phyloP scores from a whole-genome alignment of 2,329 filamentous ascomycete species.

The Cladosporium sphaerospermum region DNA sequence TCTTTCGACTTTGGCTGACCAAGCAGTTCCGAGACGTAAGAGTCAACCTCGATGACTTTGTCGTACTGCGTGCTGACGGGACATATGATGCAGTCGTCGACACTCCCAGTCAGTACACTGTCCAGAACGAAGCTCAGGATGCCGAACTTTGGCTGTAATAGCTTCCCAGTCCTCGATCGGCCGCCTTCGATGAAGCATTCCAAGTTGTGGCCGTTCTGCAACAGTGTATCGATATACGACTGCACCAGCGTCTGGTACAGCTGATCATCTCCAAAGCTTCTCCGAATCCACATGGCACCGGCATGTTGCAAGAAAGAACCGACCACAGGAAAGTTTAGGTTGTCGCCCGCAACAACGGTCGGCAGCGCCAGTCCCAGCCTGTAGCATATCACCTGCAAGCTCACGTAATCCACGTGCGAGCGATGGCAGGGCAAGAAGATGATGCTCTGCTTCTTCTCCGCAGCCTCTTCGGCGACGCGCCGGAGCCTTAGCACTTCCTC shows the following conservation, averaged over 20 bases:
- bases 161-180: conserved; percentile 84
- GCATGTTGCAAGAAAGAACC: conserved; percentile 89
- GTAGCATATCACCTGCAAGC: conserved; percentile 91
- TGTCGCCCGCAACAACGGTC: conserved; percentile 90
- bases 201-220: conserved; percentile 88
- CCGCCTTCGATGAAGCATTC: conserved; percentile 98
- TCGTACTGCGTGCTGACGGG: conserved; percentile 97
- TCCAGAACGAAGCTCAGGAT: conserved; percentile 90
- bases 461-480: conserved; percentile 74
- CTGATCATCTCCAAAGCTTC: conserved; percentile 86
- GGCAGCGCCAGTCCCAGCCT: conserved; percentile 82
- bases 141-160: conserved; percentile 90
- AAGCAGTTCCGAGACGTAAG: conserved; percentile 88
- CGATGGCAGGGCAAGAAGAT: conserved; percentile 93
- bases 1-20: conserved; percentile 95
- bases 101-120: conserved; percentile 77
- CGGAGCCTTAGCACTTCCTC: conserved; percentile 82
- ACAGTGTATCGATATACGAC: conserved; percentile 85
- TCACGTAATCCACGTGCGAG: conserved; percentile 94
- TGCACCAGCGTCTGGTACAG: conserved; percentile 92
- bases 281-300: conserved; percentile 92
- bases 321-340: conserved; percentile 87
- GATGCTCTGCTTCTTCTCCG: conserved; percentile 85
- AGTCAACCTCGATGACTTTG: conserved; percentile 96
- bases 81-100: conserved; percentile 86